These are phyloP conservation scores for Cladosporium sp. DNA, from an alignment of 2,329 filamentous ascomycete species.

Conservation along the genomic window DNA sequence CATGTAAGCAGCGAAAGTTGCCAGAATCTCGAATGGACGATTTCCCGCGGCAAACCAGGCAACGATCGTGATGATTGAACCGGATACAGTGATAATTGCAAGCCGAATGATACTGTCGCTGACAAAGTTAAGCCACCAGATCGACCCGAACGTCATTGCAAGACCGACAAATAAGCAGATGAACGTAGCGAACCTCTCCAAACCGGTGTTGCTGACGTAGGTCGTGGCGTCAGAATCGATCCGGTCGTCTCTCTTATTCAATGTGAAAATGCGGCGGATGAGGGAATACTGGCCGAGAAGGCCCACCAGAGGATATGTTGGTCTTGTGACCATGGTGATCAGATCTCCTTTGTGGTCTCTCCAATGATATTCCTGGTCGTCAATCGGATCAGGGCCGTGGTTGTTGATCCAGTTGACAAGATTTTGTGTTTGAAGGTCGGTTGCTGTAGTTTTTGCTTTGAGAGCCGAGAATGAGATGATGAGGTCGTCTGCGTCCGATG, in stretches of 20 bases:
- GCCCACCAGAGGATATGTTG: conserved; percentile 6
- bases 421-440: background rate
- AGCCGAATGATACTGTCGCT: conserved; percentile 2
- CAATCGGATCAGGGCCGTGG: conserved; percentile 1
- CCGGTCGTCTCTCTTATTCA: background rate
- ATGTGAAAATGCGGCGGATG: background rate
- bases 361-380: conserved; percentile 9
- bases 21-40: conserved; percentile 16
- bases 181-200: conserved; percentile 10
- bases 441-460: conserved; percentile 1
- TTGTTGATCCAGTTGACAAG: background rate
- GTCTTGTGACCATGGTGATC: conserved; percentile 12
- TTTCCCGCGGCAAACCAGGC: conserved; percentile 14
- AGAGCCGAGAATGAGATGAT: conserved; percentile 5
- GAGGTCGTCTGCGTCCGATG: conserved; percentile 8
- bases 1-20: conserved; percentile 15
- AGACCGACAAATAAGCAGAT: conserved; percentile 12
- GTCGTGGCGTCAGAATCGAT: background rate
- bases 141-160: conserved; percentile 9
- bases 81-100: conserved; percentile 14
- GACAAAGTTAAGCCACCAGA: conserved; percentile 18
- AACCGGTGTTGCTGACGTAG: conserved; percentile 12
- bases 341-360: conserved; percentile 12
- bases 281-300: background rate
- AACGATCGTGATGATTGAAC: conserved; percentile 5